Conservation (phyloP, 2,329 filamentous ascomycete genomes). For the Cytospora leucostoma region DNA sequence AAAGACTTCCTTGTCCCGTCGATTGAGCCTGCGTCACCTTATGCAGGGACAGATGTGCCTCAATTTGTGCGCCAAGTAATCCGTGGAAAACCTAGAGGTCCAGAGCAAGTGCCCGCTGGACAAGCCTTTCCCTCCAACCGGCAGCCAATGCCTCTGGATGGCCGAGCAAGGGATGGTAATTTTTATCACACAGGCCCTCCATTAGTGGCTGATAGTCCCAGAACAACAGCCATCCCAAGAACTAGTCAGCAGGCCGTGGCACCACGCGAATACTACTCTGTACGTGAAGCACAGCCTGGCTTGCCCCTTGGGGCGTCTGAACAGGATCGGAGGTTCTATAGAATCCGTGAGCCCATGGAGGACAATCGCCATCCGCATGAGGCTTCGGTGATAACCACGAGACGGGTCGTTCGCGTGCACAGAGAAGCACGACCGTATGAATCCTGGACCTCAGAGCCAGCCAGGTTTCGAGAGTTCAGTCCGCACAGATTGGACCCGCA, state of each 20-base stretch:
- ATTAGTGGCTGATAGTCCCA: background rate
- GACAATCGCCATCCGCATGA: constrained; percentile 1
- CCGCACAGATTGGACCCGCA: constrained; percentile 13
- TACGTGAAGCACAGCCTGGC: constrained; percentile 10
- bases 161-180: constrained; percentile 3
- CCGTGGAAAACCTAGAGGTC: constrained; percentile 16
- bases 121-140: background rate
- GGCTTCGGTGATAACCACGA: constrained; percentile 9
- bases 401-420: constrained; percentile 21
- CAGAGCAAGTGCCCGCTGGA: constrained; percentile 29
- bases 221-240: constrained; percentile 5
- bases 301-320: constrained; percentile 6
- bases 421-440: constrained; percentile 13
- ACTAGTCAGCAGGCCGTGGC: constrained; percentile 5
- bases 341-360: constrained; percentile 21
- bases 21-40: constrained; percentile 47
- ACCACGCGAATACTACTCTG: constrained; percentile 10
- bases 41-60: constrained; percentile 20
- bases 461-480: constrained; percentile 17
- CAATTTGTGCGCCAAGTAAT: constrained; percentile 20
- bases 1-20: constrained; percentile 50
- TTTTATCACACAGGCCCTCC: constrained; percentile 12
- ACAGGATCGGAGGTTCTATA: constrained; percentile 20
- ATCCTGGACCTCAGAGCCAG: constrained; percentile 7
- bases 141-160: constrained; percentile 1